phyloP scores from a whole-genome alignment of 1,284 basidiomycete genomes.

The Ustilago loliicola region DNA sequence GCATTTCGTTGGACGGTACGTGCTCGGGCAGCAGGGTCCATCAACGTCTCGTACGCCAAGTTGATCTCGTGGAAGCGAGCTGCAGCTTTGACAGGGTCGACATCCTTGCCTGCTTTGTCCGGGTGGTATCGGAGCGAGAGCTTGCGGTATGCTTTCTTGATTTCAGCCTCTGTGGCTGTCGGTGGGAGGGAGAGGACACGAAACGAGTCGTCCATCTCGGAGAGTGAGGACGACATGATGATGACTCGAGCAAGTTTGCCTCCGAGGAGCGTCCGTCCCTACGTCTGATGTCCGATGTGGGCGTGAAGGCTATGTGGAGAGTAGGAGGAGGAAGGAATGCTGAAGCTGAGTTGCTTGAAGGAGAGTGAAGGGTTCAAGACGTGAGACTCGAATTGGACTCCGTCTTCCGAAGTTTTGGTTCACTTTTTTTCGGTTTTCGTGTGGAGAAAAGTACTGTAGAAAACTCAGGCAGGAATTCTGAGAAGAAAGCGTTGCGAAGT shows the following conservation, averaged over 20 bases:
- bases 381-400: slow-evolving; percentile 11
- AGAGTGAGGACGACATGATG: slow-evolving; percentile 27
- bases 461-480: background rate
- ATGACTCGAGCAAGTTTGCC: background rate
- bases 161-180: slow-evolving; percentile 84
- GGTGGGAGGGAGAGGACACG: slow-evolving; percentile 76
- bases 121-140: slow-evolving; percentile 63
- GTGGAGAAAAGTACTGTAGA: slow-evolving; percentile 35
- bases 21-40: slow-evolving; percentile 84
- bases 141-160: slow-evolving; percentile 79
- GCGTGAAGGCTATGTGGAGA: background rate
- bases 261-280: background rate
- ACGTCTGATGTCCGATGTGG: background rate
- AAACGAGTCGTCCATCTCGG: slow-evolving; percentile 54
- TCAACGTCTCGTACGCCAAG: slow-evolving; percentile 84
- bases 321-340: background rate
- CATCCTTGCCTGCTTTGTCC: slow-evolving; percentile 64
- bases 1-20: slow-evolving; percentile 84
- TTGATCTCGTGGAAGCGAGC: slow-evolving; percentile 89
- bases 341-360: slow-evolving; percentile 21
- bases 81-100: slow-evolving; percentile 72
- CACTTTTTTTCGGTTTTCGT: slow-evolving; percentile 8
- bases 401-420: slow-evolving; percentile 29
- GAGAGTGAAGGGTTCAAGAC: background rate
- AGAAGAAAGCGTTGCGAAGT: background rate